phyloP scores from a whole-genome alignment of 805 yeast genomes.

The Wickerhamomyces silvicola region DNA sequence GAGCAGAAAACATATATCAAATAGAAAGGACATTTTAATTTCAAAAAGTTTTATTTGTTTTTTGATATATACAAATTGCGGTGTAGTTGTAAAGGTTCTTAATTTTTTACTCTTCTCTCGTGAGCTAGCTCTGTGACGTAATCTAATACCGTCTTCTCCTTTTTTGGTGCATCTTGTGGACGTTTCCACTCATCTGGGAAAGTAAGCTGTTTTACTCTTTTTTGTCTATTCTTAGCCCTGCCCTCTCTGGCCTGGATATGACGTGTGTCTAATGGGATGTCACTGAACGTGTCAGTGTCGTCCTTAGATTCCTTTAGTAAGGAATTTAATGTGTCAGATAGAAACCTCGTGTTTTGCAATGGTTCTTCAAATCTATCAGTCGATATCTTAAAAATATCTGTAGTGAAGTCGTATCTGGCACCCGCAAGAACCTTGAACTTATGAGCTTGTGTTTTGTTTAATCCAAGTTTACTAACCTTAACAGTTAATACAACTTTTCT shows the following conservation, averaged over 20 bases:
- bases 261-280: slow-evolving; percentile 77
- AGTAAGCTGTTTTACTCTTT: slow-evolving; percentile 29
- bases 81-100: background rate
- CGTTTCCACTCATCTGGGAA: slow-evolving; percentile 82
- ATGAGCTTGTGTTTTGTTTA: slow-evolving; percentile 49
- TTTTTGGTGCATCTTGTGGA: slow-evolving; percentile 63
- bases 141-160: slow-evolving; percentile 21
- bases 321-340: slow-evolving; percentile 56
- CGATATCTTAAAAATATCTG: slow-evolving; percentile 59
- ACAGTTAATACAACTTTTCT: slow-evolving; percentile 60
- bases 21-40: too few relatives aligned
- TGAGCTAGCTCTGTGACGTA: slow-evolving; percentile 9
- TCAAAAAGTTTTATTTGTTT: slow-evolving; percentile 2
- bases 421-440: slow-evolving; percentile 78
- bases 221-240: slow-evolving; percentile 33
- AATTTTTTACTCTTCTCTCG: background rate
- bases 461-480: slow-evolving; percentile 45
- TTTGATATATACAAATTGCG: slow-evolving; percentile 2
- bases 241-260: slow-evolving; percentile 44
- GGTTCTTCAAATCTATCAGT: slow-evolving; percentile 63
- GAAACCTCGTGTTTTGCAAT: slow-evolving; percentile 75
- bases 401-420: slow-evolving; percentile 59
- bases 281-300: slow-evolving; percentile 56
- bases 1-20: too few relatives aligned
- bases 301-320: slow-evolving; percentile 63